Conservation (phyloP, 2,329 filamentous ascomycete genomes). For the Xylaria sp. region DNA sequence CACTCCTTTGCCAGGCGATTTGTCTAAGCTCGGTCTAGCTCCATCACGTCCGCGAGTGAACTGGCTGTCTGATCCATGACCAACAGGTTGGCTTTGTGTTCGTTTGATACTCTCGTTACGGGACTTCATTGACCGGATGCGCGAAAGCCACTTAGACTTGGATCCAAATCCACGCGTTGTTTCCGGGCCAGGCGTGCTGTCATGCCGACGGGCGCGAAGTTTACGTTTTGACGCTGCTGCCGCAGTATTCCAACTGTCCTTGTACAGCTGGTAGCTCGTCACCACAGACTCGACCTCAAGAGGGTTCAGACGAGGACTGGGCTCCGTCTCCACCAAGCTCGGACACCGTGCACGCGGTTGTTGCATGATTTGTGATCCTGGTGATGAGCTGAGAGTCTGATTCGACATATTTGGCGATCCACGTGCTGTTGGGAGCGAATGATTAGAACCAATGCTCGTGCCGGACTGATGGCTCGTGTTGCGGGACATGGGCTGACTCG, state of each 20-base stretch:
- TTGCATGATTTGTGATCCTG: slow-evolving; percentile 27
- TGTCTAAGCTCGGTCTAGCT: not conserved
- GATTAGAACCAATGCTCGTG: slow-evolving; percentile 26
- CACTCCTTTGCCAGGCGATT: not conserved
- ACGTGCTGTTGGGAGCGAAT: slow-evolving; percentile 8
- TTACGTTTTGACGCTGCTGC: not conserved
- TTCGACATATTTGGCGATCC: slow-evolving; percentile 10
- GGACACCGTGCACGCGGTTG: slow-evolving; percentile 30
- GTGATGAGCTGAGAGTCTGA: slow-evolving; percentile 20
- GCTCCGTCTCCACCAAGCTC: slow-evolving; percentile 42
- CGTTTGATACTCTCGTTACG: slow-evolving; percentile 10
- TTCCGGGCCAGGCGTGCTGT: slow-evolving; percentile 5
- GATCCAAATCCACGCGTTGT: not conserved
- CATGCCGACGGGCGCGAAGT: slow-evolving; percentile 13
- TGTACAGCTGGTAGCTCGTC: slow-evolving; percentile 31
- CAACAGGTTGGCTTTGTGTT: slow-evolving; percentile 1
- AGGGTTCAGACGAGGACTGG: slow-evolving; percentile 34
- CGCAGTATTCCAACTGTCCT: not conserved
- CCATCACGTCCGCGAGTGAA: not conserved
- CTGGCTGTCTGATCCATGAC: not conserved
- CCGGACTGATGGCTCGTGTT: slow-evolving; percentile 39
- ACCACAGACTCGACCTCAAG: slow-evolving; percentile 24
- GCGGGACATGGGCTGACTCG: slow-evolving; percentile 47
- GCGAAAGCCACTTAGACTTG: slow-evolving; percentile 5
- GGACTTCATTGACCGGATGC: slow-evolving; percentile 15